phyloP scores from a whole-genome alignment of 2,329 filamentous ascomycete species.

The Akanthomyces muscarius region DNA sequence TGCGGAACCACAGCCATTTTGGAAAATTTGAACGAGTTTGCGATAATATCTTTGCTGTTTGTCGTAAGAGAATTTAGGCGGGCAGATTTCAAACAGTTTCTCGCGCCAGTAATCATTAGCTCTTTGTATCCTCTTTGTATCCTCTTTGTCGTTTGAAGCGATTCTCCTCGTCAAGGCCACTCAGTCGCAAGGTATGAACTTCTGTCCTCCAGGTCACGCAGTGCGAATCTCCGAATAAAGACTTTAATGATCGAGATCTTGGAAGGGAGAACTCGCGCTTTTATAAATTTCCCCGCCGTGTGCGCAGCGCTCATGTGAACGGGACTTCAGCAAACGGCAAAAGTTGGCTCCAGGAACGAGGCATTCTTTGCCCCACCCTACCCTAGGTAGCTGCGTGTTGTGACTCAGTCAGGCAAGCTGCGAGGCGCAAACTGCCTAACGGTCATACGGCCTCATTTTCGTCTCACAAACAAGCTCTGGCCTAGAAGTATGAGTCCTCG shows the following conservation, averaged over 20 bases:
- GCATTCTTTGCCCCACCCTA: constrained; percentile 10
- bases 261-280: not conserved
- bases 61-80: not conserved
- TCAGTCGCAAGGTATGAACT: not conserved
- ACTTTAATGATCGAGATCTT: too few relatives aligned
- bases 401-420: constrained; percentile 13
- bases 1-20: constrained; percentile 48
- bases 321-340: not conserved
- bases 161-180: not conserved
- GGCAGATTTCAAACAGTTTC: not conserved
- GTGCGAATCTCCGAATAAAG: not conserved
- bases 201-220: not conserved
- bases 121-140: too few relatives aligned
- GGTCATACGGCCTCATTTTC: not conserved
- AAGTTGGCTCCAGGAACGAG: constrained; percentile 3
- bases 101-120: constrained; percentile 3
- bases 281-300: not conserved
- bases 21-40: not conserved
- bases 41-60: not conserved
- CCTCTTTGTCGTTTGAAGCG: not conserved
- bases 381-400: not conserved
- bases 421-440: constrained; percentile 1
- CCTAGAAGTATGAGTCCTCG: not conserved
- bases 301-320: not conserved
- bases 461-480: not conserved